Evolutionary conservation across 2,329 filamentous ascomycete genomes (phyloP).

Genomic region (Didymella lethalis): DNA sequence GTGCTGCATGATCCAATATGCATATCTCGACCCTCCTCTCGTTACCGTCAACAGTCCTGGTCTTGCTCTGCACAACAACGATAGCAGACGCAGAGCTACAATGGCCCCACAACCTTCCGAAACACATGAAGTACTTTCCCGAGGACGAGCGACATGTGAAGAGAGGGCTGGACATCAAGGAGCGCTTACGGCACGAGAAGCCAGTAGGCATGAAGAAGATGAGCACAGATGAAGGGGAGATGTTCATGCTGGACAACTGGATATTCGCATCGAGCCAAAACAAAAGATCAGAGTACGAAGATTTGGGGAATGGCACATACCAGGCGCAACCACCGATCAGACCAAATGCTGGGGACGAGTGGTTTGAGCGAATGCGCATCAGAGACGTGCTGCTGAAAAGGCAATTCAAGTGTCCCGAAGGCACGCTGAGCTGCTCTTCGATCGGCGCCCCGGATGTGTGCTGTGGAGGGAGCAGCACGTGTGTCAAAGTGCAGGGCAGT

Average conservation of each 20-base stretch:
- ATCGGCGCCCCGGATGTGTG: constrained; percentile 76
- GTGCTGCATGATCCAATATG: constrained; percentile 29
- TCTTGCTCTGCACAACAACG: constrained; percentile 39
- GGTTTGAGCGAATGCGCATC: constrained; percentile 49
- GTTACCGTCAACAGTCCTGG: constrained; percentile 41
- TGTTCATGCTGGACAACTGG: constrained; percentile 75
- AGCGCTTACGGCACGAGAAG: constrained; percentile 50
- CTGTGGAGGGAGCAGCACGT: constrained; percentile 71
- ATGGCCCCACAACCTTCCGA: constrained; percentile 59
- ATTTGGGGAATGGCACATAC: constrained; percentile 33
- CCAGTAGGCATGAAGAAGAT: constrained; percentile 77
- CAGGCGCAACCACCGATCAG: constrained; percentile 38
- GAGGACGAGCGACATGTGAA: constrained; percentile 56
- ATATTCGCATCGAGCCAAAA: constrained; percentile 50
- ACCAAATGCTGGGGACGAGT: constrained; percentile 37
- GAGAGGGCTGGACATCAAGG: constrained; percentile 52
- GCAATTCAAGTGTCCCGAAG: constrained; percentile 70
- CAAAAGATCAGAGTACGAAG: constrained; percentile 20
- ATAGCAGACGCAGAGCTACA: constrained; percentile 43
- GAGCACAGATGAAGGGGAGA: constrained; percentile 73
- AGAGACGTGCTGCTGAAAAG: constrained; percentile 59
- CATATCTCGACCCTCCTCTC: constrained; percentile 38
- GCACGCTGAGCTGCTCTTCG: constrained; percentile 69
- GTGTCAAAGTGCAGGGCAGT: constrained; percentile 62
- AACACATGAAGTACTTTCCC: constrained; percentile 57